Percentiles rank a stretch among this genome's conserved stretches.
These are phyloP conservation scores for Pseudocohnilembus persalinus DNA, from an alignment of 169 alveolate genomes.

Conservation along the genomic window DNA sequence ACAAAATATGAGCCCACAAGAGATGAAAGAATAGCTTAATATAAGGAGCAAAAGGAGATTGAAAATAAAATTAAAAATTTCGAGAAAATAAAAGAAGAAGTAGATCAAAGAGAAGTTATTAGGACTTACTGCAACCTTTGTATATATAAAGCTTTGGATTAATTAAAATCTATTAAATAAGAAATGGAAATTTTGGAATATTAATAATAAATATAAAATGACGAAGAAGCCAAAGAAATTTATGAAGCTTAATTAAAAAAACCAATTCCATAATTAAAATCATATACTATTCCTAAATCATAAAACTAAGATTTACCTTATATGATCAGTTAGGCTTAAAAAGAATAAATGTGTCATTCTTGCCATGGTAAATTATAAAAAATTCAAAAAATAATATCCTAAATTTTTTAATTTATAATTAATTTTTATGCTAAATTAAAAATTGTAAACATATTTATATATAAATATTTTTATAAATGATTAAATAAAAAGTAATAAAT, in stretches of 20 bases:
- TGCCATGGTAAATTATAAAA: slow-evolving; percentile 9
- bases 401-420: background rate
- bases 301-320: background rate
- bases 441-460: background rate
- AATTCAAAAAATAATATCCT: slow-evolving; percentile 5
- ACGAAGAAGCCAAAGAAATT: slow-evolving; percentile 19
- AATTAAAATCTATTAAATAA: slow-evolving; percentile 23
- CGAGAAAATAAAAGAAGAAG: slow-evolving; percentile 33
- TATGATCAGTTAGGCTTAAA: background rate
- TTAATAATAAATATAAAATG: slow-evolving; percentile 32
- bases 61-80: slow-evolving; percentile 32
- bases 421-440: slow-evolving; percentile 23
- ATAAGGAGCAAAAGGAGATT: slow-evolving; percentile 37
- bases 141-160: slow-evolving; percentile 31
- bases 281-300: slow-evolving; percentile 11
- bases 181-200: slow-evolving; percentile 49
- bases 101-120: slow-evolving; percentile 41
- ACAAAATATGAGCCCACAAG: slow-evolving; percentile 21
- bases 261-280: slow-evolving; percentile 37
- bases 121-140: slow-evolving; percentile 22
- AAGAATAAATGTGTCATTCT: background rate
- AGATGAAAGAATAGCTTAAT: slow-evolving; percentile 47
- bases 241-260: slow-evolving; percentile 18
- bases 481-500: background rate
- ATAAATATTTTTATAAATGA: background rate